phyloP scores from a whole-genome alignment of 2,329 filamentous ascomycete genomes.

The Aplosporella prunicola region DNA sequence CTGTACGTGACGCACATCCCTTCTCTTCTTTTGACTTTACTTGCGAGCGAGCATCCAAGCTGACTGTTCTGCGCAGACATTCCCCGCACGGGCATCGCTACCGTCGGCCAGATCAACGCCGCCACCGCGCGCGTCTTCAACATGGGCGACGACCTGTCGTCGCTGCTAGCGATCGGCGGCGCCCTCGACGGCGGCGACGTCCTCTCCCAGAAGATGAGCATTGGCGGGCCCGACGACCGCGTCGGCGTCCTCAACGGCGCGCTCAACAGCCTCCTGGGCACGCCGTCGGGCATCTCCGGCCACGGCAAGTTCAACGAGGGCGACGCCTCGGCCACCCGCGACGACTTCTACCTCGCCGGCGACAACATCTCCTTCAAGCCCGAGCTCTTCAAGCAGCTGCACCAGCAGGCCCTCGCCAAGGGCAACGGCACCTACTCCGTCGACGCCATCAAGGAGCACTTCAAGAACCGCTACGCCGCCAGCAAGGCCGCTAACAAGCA shows the following conservation, averaged over 20 bases:
- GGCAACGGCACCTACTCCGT: conserved; percentile 17
- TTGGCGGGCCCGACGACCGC: conserved; percentile 15
- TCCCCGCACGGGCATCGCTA: conserved; percentile 31
- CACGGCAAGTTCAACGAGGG: conserved; percentile 14
- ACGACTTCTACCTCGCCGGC: conserved; percentile 7
- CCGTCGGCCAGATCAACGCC: conserved; percentile 23
- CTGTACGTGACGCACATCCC: conserved; percentile 10
- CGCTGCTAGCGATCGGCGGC: conserved; percentile 15
- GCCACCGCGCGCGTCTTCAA: conserved; percentile 27
- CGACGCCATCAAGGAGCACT: conserved; percentile 16
- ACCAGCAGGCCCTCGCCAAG: conserved; percentile 15
- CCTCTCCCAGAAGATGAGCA: conserved; percentile 16
- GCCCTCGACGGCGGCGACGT: conserved; percentile 13
- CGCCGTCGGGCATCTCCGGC: conserved; percentile 13
- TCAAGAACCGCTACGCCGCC: conserved; percentile 16
- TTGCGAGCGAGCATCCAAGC: background rate
- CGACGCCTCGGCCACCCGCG: conserved; percentile 17
- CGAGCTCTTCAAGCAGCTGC: conserved; percentile 14
- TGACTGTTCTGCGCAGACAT: too few species aligned
- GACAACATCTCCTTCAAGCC: conserved; percentile 11
- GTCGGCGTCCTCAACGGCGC: conserved; percentile 13
- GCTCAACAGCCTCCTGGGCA: conserved; percentile 14
- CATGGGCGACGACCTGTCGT: conserved; percentile 29
- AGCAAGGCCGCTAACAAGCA: conserved; percentile 15
- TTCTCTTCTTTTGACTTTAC: background rate